phyloP scores from a whole-genome alignment of 768 basidiomycete genomes.

The Mycena leptocephala region DNA sequence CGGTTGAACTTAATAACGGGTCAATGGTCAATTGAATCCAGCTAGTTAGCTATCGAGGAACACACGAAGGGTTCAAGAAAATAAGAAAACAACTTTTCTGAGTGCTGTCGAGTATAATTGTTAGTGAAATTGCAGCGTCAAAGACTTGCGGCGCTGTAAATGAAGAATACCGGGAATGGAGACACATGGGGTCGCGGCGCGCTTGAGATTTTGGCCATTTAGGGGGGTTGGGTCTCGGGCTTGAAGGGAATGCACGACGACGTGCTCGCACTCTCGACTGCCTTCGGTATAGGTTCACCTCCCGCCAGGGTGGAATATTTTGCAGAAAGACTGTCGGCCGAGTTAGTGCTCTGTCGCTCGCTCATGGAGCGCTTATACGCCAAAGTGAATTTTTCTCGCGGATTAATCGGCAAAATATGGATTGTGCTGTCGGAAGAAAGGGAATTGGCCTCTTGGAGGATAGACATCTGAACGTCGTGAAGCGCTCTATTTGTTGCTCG shows the following conservation, averaged over 20 bases:
- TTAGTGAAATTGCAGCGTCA: too few relatives aligned
- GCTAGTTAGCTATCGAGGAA: too few relatives aligned
- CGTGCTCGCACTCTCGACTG: not conserved
- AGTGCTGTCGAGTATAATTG: too few relatives aligned
- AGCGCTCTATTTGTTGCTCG: not conserved
- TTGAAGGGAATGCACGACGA: slow-evolving; percentile 4
- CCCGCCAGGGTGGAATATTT: not conserved
- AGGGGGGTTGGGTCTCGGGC: not conserved
- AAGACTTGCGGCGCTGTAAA: too few relatives aligned
- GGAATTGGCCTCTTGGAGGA: slow-evolving; percentile 9
- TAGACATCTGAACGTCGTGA: not conserved
- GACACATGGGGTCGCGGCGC: too few relatives aligned
- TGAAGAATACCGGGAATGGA: too few relatives aligned
- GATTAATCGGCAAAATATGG: not conserved
- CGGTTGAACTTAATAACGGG: too few relatives aligned
- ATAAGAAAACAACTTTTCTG: too few relatives aligned
- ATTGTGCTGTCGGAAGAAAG: not conserved
- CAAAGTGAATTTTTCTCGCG: not conserved
- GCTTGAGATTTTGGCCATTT: too few relatives aligned
- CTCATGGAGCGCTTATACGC: not conserved
- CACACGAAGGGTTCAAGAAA: too few relatives aligned
- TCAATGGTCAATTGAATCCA: too few relatives aligned
- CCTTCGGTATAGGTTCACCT: not conserved
- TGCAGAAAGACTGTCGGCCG: not conserved
- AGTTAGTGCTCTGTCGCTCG: not conserved